Evolutionary conservation across 768 basidiomycete genomes (phyloP), one percentile per base, ranked within the genome.

Genomic region (Amanita pallidorosea): DNA sequence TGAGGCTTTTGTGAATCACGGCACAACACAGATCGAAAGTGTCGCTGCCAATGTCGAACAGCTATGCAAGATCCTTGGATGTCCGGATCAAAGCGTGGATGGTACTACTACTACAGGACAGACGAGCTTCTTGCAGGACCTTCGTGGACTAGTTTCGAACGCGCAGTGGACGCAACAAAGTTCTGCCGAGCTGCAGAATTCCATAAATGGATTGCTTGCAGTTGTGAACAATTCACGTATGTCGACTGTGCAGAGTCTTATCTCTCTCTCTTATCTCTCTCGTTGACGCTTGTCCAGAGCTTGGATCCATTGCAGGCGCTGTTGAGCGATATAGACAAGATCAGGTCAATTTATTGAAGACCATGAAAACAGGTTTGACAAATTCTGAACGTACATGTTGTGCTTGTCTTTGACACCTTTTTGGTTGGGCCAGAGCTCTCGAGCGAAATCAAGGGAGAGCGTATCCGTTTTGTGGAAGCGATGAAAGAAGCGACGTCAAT

Each of bases 401-500:
- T 3, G 5, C 27, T 46, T 27, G 49, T 53, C 9, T 23, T 38
- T 45, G 22, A 38, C 23, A 23, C 34, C 25, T 38, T 18, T 29
- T 40, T 27, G 1, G 27, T 13, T 4, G 12, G 5, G 4, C 7
- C 34, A 88, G 90, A 89, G 61, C 74, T 94, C 18, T 83, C 83
- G 3, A 75, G 77, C 51, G 91, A 93, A 57, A 92, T 94, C 48
- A 81, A 83, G 47, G 89, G 91, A 1, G 90, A 93, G 65, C 68
- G 89, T 43, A 66, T 93, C 49, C 73, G 87, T 5, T 93, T 94
- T 58, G 87, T 93, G 5, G 91, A 94, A 58, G 89, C 91, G n/a
- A 94, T 93, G 90, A 88, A 88, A 61, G 86, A 91, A 57, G 91
- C 89, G 1, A 94, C 91, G 0, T 79, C 80, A 1, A 87, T 94